Base-by-base conservation (phyloP, 257 asterid genomes). In the Fraxinus pennsylvanica region DNA sequence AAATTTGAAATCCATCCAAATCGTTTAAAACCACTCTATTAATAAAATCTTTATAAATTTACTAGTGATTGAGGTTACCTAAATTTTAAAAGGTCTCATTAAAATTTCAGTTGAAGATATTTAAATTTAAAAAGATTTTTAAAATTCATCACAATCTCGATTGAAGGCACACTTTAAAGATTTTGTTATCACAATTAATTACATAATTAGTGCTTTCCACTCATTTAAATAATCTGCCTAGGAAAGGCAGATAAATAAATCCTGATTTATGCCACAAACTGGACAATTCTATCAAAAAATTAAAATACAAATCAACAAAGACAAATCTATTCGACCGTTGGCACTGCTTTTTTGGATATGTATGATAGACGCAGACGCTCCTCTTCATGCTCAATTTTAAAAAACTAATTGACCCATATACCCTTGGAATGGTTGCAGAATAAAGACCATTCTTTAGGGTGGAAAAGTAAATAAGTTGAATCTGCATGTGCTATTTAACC, bases 321-420 rank as follows among this genome's bases (percentile, higher is more conserved):
- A 33, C 36, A 33, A 33, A 33, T 33, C 36, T 61, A 22, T 22
- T 86, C 81, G 89, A 83, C 89, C 89, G 89, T 86, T 86, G 17
- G 17, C 69, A 73, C 74, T 35, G 59, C 63, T 36, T 71, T 70
- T 82, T 75, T n/a, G 15, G 3, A 19, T 14, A 54, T 66, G 71
- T 9, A 25, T 25, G 27, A 25, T 25, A 25, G 27, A 8, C 21
- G 77, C 52, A 69, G 65, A 81, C 87, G 89, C 89, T 86, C 89
- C 89, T 38, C 76, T 1, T 17, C 9, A 52, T 22, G 2, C 35
- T 14, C 77, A 69, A n/a, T 36, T 70, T 10, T 9, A 25, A 4
- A 36, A 70, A 43, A 5, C 3, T 2, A 21, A 66, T 21, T 43
- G 76, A 79, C 88, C 1, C 7, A 75, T 32, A 32, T 43, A 68